phyloP scores from a whole-genome alignment of 352 stramenopile species.

The Phytophthora pseudosyringae region DNA sequence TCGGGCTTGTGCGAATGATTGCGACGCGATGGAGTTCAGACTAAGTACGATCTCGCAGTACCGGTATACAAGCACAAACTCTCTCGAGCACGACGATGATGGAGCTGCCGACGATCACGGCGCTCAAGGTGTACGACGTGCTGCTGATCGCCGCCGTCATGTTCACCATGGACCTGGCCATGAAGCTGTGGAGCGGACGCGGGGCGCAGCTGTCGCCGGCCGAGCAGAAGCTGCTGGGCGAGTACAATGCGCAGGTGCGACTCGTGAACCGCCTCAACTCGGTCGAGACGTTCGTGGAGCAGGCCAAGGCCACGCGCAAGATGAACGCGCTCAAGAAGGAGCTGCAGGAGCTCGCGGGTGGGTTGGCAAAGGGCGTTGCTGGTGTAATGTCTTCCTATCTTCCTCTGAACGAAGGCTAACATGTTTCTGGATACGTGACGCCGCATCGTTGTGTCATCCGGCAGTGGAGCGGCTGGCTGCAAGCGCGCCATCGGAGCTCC shows the following conservation, averaged over 20 bases:
- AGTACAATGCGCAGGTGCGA: slow-evolving; percentile 83
- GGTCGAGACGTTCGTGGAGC: slow-evolving; percentile 89
- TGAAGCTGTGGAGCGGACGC: slow-evolving; percentile 62
- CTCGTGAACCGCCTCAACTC: slow-evolving; percentile 87
- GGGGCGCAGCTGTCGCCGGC: slow-evolving; percentile 57
- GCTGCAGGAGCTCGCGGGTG: slow-evolving; percentile 82
- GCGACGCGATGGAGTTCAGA: not conserved
- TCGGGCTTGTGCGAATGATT: not conserved
- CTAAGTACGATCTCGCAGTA: slow-evolving; percentile 54
- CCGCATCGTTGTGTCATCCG: slow-evolving; percentile 10
- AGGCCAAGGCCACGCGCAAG: slow-evolving; percentile 85
- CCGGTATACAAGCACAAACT: not conserved
- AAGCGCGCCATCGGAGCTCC: slow-evolving; percentile 66
- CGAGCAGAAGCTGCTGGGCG: slow-evolving; percentile 60
- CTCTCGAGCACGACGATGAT: slow-evolving; percentile 13
- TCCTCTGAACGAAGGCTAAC: not conserved
- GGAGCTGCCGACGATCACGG: slow-evolving; percentile 52
- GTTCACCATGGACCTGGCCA: slow-evolving; percentile 53
- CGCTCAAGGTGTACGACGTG: slow-evolving; percentile 76
- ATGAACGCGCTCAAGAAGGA: slow-evolving; percentile 90
- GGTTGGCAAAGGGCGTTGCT: slow-evolving; percentile 1
- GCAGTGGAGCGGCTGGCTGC: slow-evolving; percentile 73
- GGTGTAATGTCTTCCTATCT: not conserved
- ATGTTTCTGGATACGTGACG: slow-evolving; percentile 3
- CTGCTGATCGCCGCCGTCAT: slow-evolving; percentile 68